Percentiles rank a stretch among this genome's conserved stretches.
These are phyloP conservation scores for Gamsiella multidivaricata DNA, from an alignment of 192 early-diverging fungal genomes.

Conservation along the genomic window DNA sequence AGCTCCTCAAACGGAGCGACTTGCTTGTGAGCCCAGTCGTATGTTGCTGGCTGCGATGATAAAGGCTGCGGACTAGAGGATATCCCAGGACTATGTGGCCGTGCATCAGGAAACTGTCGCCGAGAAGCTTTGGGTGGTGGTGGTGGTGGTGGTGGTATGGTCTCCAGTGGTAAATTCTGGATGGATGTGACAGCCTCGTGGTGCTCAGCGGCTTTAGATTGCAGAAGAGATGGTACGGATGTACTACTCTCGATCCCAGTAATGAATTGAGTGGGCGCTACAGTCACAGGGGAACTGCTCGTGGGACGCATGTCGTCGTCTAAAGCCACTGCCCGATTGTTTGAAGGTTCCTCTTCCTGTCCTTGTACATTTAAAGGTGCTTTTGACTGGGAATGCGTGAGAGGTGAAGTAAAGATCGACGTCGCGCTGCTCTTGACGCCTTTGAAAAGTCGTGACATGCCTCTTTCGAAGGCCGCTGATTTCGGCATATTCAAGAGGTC, in stretches of 20 bases:
- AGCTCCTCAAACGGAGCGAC: neutral
- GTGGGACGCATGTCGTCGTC: neutral
- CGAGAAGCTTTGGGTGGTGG: conserved; percentile 2
- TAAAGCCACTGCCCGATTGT: neutral
- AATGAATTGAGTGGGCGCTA: too few relatives aligned
- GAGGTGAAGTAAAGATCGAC: conserved; percentile 35
- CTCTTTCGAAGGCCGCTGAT: conserved; percentile 47
- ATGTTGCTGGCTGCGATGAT: neutral
- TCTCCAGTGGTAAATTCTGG: too few relatives aligned
- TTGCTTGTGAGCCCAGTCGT: conserved; percentile 19
- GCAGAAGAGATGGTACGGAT: too few relatives aligned
- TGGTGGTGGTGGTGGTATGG: too few relatives aligned
- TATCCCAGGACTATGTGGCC: too few relatives aligned
- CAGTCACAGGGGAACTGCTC: too few relatives aligned
- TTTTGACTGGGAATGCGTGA: conserved; percentile 1
- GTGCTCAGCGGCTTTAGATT: too few relatives aligned
- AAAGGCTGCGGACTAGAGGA: neutral
- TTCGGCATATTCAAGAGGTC: conserved; percentile 50
- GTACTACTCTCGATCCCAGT: too few relatives aligned
- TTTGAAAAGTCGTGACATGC: conserved; percentile 43
- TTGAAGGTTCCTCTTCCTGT: neutral
- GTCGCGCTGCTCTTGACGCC: conserved; percentile 42
- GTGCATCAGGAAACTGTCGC: too few relatives aligned
- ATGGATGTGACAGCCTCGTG: too few relatives aligned
- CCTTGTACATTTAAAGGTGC: neutral